phyloP scores from a whole-genome alignment of 2,329 filamentous ascomycete species.

The Talaromyces sp. region DNA sequence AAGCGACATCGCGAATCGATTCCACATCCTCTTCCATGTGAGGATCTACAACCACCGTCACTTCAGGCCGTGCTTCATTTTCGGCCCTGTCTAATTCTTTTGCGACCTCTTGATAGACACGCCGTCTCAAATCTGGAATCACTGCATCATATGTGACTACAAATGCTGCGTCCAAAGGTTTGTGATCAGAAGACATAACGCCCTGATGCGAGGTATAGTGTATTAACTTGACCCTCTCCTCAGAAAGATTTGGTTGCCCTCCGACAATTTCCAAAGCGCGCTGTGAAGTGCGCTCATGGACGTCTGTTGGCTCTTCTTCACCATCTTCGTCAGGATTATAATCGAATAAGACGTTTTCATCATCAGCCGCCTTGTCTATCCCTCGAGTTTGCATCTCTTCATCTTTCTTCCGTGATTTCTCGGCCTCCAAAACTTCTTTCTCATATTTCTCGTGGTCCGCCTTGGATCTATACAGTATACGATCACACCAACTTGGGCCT shows the following conservation, averaged over 20 bases:
- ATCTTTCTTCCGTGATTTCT: slow-evolving; percentile 67
- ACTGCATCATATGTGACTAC: slow-evolving; percentile 81
- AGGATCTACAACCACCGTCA: slow-evolving; percentile 77
- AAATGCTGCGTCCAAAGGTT: slow-evolving; percentile 82
- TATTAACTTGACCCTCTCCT: slow-evolving; percentile 54
- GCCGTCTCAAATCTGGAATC: slow-evolving; percentile 77
- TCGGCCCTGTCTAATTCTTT: slow-evolving; percentile 84
- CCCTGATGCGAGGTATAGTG: slow-evolving; percentile 85
- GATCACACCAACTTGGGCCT: slow-evolving; percentile 94
- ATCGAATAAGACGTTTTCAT: slow-evolving; percentile 82
- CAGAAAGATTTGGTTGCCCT: slow-evolving; percentile 40
- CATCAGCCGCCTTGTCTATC: slow-evolving; percentile 67
- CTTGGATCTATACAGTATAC: slow-evolving; percentile 80
- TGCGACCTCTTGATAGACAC: slow-evolving; percentile 80
- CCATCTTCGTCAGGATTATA: slow-evolving; percentile 82
- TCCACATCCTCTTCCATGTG: slow-evolving; percentile 36
- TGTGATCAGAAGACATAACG: slow-evolving; percentile 91
- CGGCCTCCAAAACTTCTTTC: slow-evolving; percentile 59
- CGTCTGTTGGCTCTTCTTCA: slow-evolving; percentile 61
- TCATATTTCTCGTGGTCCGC: slow-evolving; percentile 66
- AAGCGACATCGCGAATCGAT: slow-evolving; percentile 30
- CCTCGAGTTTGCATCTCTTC: slow-evolving; percentile 81
- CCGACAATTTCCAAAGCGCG: slow-evolving; percentile 33
- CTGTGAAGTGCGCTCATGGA: slow-evolving; percentile 48
- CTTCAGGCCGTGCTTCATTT: slow-evolving; percentile 78